These are phyloP conservation scores for Dioscorea cayenensis DNA, from an alignment of 116 monocot species.

Conservation along the genomic window DNA sequence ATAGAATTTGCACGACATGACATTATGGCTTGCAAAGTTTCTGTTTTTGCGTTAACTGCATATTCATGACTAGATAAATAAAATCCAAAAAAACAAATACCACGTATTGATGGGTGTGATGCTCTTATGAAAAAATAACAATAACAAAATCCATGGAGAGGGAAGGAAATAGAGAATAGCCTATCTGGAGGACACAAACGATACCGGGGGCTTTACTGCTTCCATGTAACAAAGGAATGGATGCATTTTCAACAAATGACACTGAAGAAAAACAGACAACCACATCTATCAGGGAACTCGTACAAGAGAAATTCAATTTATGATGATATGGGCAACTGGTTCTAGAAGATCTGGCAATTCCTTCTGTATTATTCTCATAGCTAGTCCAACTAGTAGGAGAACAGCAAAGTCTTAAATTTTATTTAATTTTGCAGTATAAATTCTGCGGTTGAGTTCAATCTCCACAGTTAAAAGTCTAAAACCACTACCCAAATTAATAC, in stretches of 20 bases:
- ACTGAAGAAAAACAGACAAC: conserved; percentile 28
- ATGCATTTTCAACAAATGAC: conserved; percentile 60
- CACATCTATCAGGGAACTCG: neutral
- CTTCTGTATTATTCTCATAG: conserved; percentile 73
- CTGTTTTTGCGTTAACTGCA: too few relatives aligned
- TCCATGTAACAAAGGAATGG: conserved; percentile 33
- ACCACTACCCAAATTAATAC: too few relatives aligned
- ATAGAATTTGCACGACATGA: too few relatives aligned
- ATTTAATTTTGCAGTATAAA: too few relatives aligned
- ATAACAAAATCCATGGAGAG: neutral
- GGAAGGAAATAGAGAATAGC: conserved; percentile 17
- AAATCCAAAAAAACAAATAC: too few relatives aligned
- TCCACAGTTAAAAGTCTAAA: too few relatives aligned
- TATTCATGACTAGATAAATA: too few relatives aligned
- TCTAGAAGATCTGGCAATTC: conserved; percentile 77
- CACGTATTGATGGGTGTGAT: neutral
- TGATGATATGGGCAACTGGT: conserved; percentile 33
- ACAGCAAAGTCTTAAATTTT: neutral
- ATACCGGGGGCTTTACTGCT: conserved; percentile 55
- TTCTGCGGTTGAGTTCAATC: too few relatives aligned
- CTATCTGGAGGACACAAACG: conserved; percentile 94
- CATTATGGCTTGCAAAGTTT: too few relatives aligned
- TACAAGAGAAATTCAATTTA: neutral
- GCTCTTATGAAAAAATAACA: neutral
- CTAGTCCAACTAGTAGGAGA: conserved; percentile 72